These are phyloP conservation scores for Lentinula raphanica DNA, from an alignment of 768 basidiomycete species.

Conservation along the genomic window DNA sequence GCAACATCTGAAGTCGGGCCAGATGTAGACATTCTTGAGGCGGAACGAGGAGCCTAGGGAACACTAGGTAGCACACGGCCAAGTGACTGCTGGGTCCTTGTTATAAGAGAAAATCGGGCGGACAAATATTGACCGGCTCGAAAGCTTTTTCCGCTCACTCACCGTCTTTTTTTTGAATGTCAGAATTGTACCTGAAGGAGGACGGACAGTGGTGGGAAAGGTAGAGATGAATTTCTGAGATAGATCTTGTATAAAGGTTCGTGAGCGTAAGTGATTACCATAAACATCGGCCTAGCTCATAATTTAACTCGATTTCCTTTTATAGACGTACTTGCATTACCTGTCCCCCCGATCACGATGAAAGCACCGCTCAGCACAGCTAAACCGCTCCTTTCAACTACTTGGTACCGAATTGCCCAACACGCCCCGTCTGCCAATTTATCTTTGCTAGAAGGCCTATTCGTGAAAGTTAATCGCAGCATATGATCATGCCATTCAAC, in stretches of 20 bases:
- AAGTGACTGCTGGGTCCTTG: too few relatives aligned
- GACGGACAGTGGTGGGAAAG: not conserved
- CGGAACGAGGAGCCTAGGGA: not conserved
- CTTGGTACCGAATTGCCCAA: not conserved
- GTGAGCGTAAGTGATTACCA: conserved; percentile 2
- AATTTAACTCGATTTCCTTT: conserved; percentile 1
- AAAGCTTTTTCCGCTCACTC: not conserved
- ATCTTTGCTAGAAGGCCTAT: not conserved
- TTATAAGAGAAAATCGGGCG: not conserved
- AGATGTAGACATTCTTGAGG: not conserved
- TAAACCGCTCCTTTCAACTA: not conserved
- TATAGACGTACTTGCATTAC: not conserved
- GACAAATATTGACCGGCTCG: not conserved
- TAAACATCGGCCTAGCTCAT: not conserved
- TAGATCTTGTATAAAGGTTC: not conserved
- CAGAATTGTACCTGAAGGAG: conserved; percentile 1
- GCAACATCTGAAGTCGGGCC: conserved; percentile 14
- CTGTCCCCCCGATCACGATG: not conserved
- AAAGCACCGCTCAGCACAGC: not conserved
- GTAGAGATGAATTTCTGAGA: not conserved
- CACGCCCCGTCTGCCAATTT: too few relatives aligned
- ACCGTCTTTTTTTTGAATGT: conserved; percentile 7
- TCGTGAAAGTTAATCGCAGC: not conserved
- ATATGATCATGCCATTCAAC: not conserved
- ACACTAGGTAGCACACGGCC: too few relatives aligned